Conservation (phyloP, 805 yeast species). For the Candida nanaspora region DNA sequence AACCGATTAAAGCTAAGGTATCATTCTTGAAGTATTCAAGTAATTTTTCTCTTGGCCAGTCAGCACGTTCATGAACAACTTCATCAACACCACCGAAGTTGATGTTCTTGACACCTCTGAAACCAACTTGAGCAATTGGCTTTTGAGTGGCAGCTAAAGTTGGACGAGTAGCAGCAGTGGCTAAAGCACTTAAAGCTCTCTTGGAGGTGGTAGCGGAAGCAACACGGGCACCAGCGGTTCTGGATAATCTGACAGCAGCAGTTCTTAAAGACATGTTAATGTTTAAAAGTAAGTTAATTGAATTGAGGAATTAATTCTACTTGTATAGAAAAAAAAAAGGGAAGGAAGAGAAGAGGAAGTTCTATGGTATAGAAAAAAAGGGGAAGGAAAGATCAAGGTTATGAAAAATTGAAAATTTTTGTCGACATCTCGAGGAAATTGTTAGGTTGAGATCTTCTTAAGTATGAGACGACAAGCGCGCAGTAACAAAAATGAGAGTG, state of each 20-base stretch:
- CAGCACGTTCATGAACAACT: constrained; percentile 96
- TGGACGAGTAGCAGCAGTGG: constrained; percentile 19
- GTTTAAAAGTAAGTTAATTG: background rate
- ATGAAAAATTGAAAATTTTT: background rate
- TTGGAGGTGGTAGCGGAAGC: constrained; percentile 40
- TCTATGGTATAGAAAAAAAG: too few relatives aligned
- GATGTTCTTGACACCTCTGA: constrained; percentile 93
- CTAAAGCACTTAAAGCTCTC: constrained; percentile 51
- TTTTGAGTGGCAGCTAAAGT: background rate
- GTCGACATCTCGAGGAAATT: background rate
- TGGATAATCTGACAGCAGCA: constrained; percentile 41
- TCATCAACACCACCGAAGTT: constrained; percentile 95
- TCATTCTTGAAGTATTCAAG: constrained; percentile 96
- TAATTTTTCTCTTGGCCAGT: constrained; percentile 98
- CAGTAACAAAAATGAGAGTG: too few relatives aligned
- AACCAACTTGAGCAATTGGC: constrained; percentile 37
- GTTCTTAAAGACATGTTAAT: constrained; percentile 25
- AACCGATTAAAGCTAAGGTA: constrained; percentile 95
- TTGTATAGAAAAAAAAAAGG: constrained; percentile 1
- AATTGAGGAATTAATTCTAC: too few relatives aligned
- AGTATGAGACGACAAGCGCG: too few relatives aligned
- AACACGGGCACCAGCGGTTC: constrained; percentile 36
- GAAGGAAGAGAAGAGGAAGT: background rate
- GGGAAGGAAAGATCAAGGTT: background rate
- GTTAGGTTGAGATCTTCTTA: too few relatives aligned